A percentile compares a stretch with the other conserved stretches of the same genome.
phyloP scores from a whole-genome alignment of 371 early-diverging fungal species.

The Conidiobolus incongruus region DNA sequence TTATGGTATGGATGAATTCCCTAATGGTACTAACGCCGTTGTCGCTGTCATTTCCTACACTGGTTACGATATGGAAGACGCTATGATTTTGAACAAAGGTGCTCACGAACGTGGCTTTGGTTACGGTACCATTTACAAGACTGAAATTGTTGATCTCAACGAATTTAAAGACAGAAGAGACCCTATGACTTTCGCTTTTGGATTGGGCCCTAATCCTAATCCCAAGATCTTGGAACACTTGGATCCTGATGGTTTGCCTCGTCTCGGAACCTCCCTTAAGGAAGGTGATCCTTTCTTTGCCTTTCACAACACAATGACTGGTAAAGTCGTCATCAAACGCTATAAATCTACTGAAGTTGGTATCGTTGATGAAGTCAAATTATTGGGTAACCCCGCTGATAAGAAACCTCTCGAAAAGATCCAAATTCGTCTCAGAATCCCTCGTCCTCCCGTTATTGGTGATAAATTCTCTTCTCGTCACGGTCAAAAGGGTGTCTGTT shows the following conservation, averaged over 20 bases:
- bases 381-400: constrained; percentile 54
- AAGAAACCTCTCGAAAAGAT: constrained; percentile 39
- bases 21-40: constrained; percentile 95
- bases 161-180: constrained; percentile 43
- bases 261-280: constrained; percentile 47
- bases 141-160: constrained; percentile 71
- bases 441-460: constrained; percentile 93
- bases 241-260: constrained; percentile 77
- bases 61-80: constrained; percentile 99
- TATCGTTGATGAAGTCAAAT: constrained; percentile 69
- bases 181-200: constrained; percentile 50
- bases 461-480: constrained; percentile 99
- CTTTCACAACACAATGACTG: constrained; percentile 59
- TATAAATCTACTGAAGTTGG: constrained; percentile 85
- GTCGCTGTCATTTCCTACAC: constrained; percentile 96
- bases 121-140: constrained; percentile 92
- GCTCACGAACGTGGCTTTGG: constrained; percentile 95
- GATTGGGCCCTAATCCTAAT: constrained; percentile 27
- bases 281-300: constrained; percentile 71
- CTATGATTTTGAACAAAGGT: constrained; percentile 95
- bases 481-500: constrained; percentile 99
- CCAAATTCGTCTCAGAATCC: constrained; percentile 80
- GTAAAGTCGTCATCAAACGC: constrained; percentile 38
- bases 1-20: constrained; percentile 86
- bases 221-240: constrained; percentile 21